Evolutionary conservation across 805 yeast genomes (phyloP), one percentile per base, ranked within the genome.

Genomic region (Wickerhamomyces chambardii): DNA sequence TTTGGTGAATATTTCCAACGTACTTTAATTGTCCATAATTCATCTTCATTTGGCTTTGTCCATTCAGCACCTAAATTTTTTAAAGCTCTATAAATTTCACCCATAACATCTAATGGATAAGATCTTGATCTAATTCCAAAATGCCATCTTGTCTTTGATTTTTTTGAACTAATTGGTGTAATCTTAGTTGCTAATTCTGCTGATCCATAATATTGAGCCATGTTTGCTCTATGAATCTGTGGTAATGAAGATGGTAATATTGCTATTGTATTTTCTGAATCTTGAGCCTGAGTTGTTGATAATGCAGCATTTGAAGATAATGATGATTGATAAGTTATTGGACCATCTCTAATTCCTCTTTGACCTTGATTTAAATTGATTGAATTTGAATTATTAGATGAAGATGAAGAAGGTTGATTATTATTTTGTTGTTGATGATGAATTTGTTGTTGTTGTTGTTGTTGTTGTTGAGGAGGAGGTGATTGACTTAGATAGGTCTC

Each of bases 61-160:
- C 97, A 92, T 58, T 92, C 97, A 1, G 97, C 97, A 1, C 96
- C 97, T 36, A 92, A 64, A 50, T 84, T 86, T 59, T 84, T 84
- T 53, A 92, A 67, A 2, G 97, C 97, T 32, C 96, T 70, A 61
- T 92, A 92, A 30, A 92, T 89, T 56, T 92, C 98, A 19, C 97
- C 96, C 97, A 92, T 92, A 4, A 92, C 98, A 58, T 92, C 98
- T 47, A 92, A 67, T 25, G 98, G 97, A 55, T 92, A 92, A 1
- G 96, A 85, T 50, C 97, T 71, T 8, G 96, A 86, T 54, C 98
- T 70, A 41, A 92, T 92, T 45, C 98, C 98, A 54, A 92, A 92
- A 65, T 92, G 98, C 98, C 98, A 92, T 59, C 95, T 78, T 6
- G 95, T 85, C 59, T 87, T 90, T 41, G 90, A 83, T 56, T 85